Evolutionary conservation across 345 rosid species (phyloP).

Genomic region (Salix exigua): DNA sequence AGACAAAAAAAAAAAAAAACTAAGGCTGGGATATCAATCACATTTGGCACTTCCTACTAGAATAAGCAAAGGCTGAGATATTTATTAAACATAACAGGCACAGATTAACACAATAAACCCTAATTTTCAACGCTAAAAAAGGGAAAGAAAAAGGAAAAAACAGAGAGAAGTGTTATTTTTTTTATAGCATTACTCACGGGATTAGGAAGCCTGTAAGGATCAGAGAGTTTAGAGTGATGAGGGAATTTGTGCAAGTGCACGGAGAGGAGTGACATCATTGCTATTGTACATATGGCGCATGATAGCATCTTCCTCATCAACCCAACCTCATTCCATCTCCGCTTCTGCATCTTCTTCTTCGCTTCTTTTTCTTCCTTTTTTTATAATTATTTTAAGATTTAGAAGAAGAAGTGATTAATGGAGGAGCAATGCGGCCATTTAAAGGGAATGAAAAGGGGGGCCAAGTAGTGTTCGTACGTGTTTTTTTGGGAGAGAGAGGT

Average conservation of each 20-base stretch:
- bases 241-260: not conserved
- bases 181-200: conserved; percentile 19
- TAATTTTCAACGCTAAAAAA: not conserved
- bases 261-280: not conserved
- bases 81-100: not conserved
- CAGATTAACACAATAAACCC: not conserved
- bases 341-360: not conserved
- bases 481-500: too few species aligned
- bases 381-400: not conserved
- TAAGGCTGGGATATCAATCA: not conserved
- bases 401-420: not conserved
- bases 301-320: not conserved
- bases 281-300: conserved; percentile 1
- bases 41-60: not conserved
- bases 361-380: not conserved
- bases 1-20: not conserved
- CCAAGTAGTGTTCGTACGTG: too few species aligned
- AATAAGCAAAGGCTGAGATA: not conserved
- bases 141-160: not conserved
- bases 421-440: not conserved
- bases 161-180: not conserved
- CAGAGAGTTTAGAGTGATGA: conserved; percentile 20
- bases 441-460: not conserved
- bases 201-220: conserved; percentile 43
- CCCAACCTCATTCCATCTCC: not conserved